Evolutionary conservation across 2,329 filamentous ascomycete species (phyloP), one percentile per base, ranked within the genome.

Genomic region (Cytospora chrysosperma): DNA sequence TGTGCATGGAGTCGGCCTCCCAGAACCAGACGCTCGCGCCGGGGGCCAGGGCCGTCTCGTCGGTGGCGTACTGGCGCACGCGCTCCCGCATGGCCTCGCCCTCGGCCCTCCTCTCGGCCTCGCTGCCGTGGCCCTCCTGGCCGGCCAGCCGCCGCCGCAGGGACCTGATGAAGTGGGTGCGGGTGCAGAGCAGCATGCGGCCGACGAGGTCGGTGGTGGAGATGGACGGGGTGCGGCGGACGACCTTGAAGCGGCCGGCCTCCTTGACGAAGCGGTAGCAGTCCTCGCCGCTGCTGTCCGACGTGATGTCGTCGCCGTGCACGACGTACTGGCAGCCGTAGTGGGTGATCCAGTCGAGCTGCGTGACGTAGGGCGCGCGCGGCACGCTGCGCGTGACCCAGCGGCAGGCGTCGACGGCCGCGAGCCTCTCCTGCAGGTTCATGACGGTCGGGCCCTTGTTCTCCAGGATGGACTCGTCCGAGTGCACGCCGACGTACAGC

Each of bases 371-470:
- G 32, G 95, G 95, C 17, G 95, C 94, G 74, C 91, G 80, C 15
- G 92, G 86, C 63, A 99, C 83, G 43, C 92, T 92, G 67, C 86
- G 83, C 55, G 94, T 96, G 19, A 93, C 90, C 93, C 95, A 99
- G 68, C 95, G 90, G 78, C 95, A 98, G 68, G 95, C 95, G 72
- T 98, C 89, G 53, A 96, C 93, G 47, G 95, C 94, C 67, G 93
- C 88, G 67, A 96, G 84, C 67, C 91, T 89, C 84, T 99, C 95
- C 69, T 89, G 84, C 63, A 98, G 82, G 63, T 87, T 94, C 95
- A 99, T 99, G 70, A 99, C 95, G 0, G 94, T 97, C 0, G 95
- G 95, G 8, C 95, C 95, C 79, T 99, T 99, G 81, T 99, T 97
- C 73, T 93, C 91, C 69, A 97, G 82, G 71, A 99, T 99, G 59